A percentile compares a stretch with the other conserved stretches of the same genome.
These are phyloP conservation scores for Articulospora tetracladia DNA, from an alignment of 495 filamentous ascomycete species.

Conservation along the genomic window DNA sequence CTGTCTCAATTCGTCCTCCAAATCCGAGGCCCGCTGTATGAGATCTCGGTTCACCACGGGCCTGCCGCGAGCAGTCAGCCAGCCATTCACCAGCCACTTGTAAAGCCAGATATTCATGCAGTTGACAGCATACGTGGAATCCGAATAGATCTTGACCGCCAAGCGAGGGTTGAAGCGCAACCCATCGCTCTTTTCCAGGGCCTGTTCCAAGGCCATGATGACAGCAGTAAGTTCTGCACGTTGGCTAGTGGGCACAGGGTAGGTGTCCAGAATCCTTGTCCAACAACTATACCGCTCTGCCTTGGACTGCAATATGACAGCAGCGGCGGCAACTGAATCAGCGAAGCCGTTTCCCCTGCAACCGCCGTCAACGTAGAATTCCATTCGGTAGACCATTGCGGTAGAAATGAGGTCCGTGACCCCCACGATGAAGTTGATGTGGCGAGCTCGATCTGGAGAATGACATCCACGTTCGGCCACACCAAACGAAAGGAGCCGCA, in stretches of 20 bases:
- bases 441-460: too few relatives aligned
- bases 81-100: slow-evolving; percentile 30
- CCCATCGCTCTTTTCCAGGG: slow-evolving; percentile 24
- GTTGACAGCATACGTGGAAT: slow-evolving; percentile 30
- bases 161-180: slow-evolving; percentile 12
- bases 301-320: too few relatives aligned
- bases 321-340: too few relatives aligned
- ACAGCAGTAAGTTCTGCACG: slow-evolving; percentile 37
- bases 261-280: too few relatives aligned
- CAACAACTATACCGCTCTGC: too few relatives aligned
- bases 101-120: slow-evolving; percentile 29
- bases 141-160: slow-evolving; percentile 26
- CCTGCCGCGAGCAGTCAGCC: slow-evolving; percentile 22
- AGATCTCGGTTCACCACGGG: slow-evolving; percentile 33
- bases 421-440: too few relatives aligned
- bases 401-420: too few relatives aligned
- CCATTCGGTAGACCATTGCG: too few relatives aligned
- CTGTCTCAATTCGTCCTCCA: slow-evolving; percentile 25
- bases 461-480: too few relatives aligned
- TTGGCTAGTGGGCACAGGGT: slow-evolving; percentile 33
- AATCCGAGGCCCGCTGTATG: slow-evolving; percentile 27
- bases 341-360: too few relatives aligned
- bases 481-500: too few relatives aligned
- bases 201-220: slow-evolving; percentile 35
- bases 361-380: too few relatives aligned